phyloP scores from a whole-genome alignment of 306 rosid genomes.

The Cucumis sativus region DNA sequence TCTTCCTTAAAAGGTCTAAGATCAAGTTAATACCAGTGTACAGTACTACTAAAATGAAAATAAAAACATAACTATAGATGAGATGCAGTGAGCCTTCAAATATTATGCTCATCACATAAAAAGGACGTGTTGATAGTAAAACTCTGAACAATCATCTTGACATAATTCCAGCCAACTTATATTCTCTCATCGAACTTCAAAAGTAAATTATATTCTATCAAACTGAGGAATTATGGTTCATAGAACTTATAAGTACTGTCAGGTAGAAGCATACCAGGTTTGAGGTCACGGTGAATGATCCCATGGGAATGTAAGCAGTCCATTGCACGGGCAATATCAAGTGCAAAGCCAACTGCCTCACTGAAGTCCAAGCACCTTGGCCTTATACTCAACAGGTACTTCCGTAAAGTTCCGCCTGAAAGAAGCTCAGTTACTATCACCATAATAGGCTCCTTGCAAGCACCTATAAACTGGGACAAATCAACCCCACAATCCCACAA shows the following conservation, averaged over 20 bases:
- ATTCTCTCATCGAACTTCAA: neutral
- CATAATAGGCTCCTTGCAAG: slow-evolving; percentile 68
- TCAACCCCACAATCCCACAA: slow-evolving; percentile 15
- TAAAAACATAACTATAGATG: neutral
- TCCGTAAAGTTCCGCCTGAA: slow-evolving; percentile 54
- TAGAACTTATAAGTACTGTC: neutral
- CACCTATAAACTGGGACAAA: slow-evolving; percentile 54
- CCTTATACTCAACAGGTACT: slow-evolving; percentile 36
- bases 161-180: neutral
- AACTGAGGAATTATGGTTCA: neutral
- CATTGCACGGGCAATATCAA: slow-evolving; percentile 53
- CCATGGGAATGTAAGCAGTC: slow-evolving; percentile 59
- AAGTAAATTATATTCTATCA: neutral
- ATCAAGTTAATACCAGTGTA: neutral
- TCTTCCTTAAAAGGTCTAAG: neutral
- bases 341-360: slow-evolving; percentile 40
- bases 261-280: slow-evolving; percentile 37
- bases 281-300: slow-evolving; percentile 65
- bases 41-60: neutral
- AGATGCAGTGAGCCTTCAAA: neutral
- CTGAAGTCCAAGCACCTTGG: slow-evolving; percentile 41
- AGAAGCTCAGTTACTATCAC: slow-evolving; percentile 76
- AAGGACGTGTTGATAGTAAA: neutral
- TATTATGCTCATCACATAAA: neutral
- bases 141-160: neutral